Conservation (phyloP, 176 grass and related monocot genomes). For the Pharus latifolius region DNA sequence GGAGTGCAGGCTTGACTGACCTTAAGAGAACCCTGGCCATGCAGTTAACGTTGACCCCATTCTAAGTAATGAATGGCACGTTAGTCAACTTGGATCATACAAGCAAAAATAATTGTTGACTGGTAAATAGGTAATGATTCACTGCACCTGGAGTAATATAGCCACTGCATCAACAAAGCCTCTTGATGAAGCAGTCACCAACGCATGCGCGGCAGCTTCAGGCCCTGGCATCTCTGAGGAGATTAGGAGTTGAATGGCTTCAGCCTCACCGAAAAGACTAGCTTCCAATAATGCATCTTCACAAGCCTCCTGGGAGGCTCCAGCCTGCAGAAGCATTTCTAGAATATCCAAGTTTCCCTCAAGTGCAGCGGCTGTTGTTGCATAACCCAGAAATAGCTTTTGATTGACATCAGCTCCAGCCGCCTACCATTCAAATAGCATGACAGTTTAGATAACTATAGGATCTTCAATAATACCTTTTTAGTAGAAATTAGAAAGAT, state of each 20-base stretch:
- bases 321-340: conserved; percentile 25
- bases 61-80: background rate
- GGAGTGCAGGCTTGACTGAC: conserved; percentile 28
- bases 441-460: too few relatives aligned
- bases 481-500: too few relatives aligned
- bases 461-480: too few relatives aligned
- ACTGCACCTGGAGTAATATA: conserved; percentile 18
- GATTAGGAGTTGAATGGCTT: too few relatives aligned
- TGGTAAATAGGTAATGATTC: background rate
- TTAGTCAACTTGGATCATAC: background rate
- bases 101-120: background rate
- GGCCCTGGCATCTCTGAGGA: too few relatives aligned
- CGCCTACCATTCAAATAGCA: too few relatives aligned
- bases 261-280: too few relatives aligned
- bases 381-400: conserved; percentile 31
- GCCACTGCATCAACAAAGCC: too few relatives aligned
- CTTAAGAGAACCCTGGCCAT: conserved; percentile 24
- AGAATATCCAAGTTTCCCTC: too few relatives aligned
- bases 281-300: conserved; percentile 39
- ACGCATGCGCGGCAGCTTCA: too few relatives aligned
- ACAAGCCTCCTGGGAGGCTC: conserved; percentile 23
- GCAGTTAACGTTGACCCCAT: conserved; percentile 33
- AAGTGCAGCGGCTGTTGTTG: conserved; percentile 36
- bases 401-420: conserved; percentile 36
- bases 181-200: too few relatives aligned